A percentile compares a stretch with the other conserved stretches of the same genome.
Conservation (phyloP, 768 basidiomycete species). For the Ramaria sp. region DNA sequence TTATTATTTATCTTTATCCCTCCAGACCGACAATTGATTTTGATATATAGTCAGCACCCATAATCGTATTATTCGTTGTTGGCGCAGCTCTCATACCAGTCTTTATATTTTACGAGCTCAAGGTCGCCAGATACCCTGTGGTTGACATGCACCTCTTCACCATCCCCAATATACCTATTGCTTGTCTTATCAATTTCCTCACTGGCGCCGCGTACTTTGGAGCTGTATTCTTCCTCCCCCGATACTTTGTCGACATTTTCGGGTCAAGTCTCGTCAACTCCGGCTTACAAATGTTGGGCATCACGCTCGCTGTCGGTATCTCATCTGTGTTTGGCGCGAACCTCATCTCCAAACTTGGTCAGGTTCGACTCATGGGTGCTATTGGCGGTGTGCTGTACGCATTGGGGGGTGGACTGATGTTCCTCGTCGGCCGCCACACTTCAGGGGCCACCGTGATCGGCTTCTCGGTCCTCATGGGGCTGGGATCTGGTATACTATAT, state of each 20-base stretch:
- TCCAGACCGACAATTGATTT: neutral
- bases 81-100: conserved; percentile 23
- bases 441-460: too few species aligned
- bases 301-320: conserved; percentile 24
- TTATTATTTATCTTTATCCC: conserved; percentile 1
- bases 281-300: conserved; percentile 26
- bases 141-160: conserved; percentile 24
- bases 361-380: conserved; percentile 20
- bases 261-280: conserved; percentile 14
- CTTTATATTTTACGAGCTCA: conserved; percentile 26
- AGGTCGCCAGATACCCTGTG: conserved; percentile 22
- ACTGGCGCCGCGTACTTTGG: conserved; percentile 29
- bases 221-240: conserved; percentile 27
- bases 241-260: conserved; percentile 24
- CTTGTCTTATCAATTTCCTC: conserved; percentile 19
- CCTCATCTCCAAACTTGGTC: conserved; percentile 22
- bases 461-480: too few species aligned
- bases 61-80: conserved; percentile 19
- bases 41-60: conserved; percentile 18
- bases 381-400: too few species aligned
- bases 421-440: too few species aligned
- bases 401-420: too few species aligned
- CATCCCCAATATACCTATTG: conserved; percentile 23
- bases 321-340: conserved; percentile 27
- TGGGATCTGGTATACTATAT: too few species aligned